Evolutionary conservation across 2,329 filamentous ascomycete genomes (phyloP), one percentile per base, ranked within the genome.

Genomic region (Cladosporium sphaerospermum): DNA sequence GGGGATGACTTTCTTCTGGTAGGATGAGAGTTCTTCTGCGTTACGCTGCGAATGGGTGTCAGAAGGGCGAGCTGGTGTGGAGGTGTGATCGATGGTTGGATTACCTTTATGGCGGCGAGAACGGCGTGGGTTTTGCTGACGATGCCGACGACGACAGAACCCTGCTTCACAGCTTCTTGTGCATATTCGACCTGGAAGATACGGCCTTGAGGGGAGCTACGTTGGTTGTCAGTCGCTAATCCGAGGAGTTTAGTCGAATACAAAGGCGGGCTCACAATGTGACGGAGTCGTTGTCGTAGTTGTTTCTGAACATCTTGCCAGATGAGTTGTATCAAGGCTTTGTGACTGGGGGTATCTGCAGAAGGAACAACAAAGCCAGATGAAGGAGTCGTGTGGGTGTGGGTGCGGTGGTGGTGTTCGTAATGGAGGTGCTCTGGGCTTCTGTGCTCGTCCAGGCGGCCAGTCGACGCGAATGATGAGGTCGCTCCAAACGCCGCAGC

Each of bases 131-230:
- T 96, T 81, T 97, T 97, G 85, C 90, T 96, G 70, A 89, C 89
- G 67, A 99, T 83, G 60, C 93, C 93, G 56, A 99, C 93, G 47
- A 97, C 93, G 33, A 97, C 93, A 55, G 92, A 97, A 70, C 93
- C 93, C 75, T 97, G 93, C 82, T 97, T 99, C 63, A 99, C 93
- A 62, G 93, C 93, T 79, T 99, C 93, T 71, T 88, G 88, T 66
- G 93, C 93, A 82, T 99, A 99, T 75, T 99, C 93, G 67, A 99
- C 95, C 75, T 99, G 93, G 76, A 99, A 99, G 79, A 99, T 97
- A 71, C 93, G 89, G 71, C 93, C 93, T 80, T 99, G 93, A 59
- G 93, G 93, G 66, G 93, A 99, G 84, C 91, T 96, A 67, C n/a
- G 7, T 16, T 23, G 40, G n/a, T 13, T 51, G 32, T 51, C 44